These are phyloP conservation scores for Salix brachista DNA, from an alignment of 345 rosid genomes.

Conservation along the genomic window DNA sequence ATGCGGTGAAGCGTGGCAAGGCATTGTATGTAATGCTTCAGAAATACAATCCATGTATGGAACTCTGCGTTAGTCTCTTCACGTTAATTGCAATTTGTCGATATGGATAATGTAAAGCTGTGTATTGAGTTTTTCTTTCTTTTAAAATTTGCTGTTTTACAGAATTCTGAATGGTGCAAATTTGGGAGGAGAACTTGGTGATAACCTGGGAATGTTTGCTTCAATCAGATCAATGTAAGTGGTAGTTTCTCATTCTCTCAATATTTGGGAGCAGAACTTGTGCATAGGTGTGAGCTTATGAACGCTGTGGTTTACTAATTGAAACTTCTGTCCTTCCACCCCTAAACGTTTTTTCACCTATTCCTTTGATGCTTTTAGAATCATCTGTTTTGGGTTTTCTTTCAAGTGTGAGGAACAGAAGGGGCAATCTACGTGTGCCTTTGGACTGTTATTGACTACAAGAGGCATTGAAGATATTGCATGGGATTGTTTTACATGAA, in stretches of 20 bases:
- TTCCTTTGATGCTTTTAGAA: not conserved
- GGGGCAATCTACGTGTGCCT: not conserved
- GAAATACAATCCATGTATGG: conserved; percentile 55
- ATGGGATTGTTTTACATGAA: not conserved
- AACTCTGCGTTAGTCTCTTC: not conserved
- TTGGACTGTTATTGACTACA: not conserved
- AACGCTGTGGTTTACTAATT: not conserved
- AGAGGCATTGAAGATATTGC: not conserved
- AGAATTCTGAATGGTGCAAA: conserved; percentile 85
- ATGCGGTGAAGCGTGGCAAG: conserved; percentile 91
- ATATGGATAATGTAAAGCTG: not conserved
- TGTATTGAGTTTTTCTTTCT: not conserved
- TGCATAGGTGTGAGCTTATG: not conserved
- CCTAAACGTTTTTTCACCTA: not conserved
- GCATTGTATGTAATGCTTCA: conserved; percentile 64
- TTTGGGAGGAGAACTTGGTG: conserved; percentile 89
- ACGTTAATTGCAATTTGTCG: not conserved
- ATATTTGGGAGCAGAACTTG: not conserved
- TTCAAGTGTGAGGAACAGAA: not conserved
- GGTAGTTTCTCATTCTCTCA: not conserved
- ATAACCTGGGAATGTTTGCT: conserved; percentile 54
- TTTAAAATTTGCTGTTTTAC: conserved; percentile 10
- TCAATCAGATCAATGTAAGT: conserved; percentile 80
- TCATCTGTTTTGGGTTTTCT: not conserved
- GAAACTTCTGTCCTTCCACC: not conserved